Percentiles rank a stretch among this genome's conserved stretches.
These are phyloP conservation scores for Trametes polyzona DNA, from an alignment of 1,284 basidiomycete species.

Conservation along the genomic window DNA sequence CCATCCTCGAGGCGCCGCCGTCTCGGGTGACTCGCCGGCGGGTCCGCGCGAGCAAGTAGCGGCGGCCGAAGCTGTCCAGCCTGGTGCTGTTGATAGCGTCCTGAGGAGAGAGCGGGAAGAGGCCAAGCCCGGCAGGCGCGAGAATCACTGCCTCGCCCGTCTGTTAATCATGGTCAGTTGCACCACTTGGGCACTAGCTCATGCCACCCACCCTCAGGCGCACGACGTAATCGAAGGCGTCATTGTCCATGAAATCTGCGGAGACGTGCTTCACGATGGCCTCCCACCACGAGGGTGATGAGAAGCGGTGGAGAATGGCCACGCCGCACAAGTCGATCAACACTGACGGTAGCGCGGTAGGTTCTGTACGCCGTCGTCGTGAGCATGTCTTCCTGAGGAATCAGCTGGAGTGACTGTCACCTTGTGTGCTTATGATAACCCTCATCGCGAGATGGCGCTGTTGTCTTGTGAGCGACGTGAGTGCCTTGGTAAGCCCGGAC, in stretches of 20 bases:
- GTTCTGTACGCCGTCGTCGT: constrained; percentile 56
- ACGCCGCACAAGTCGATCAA: constrained; percentile 71
- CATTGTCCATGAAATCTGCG: constrained; percentile 56
- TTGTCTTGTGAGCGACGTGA: constrained; percentile 65
- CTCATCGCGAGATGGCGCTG: constrained; percentile 75
- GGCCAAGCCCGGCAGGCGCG: constrained; percentile 60
- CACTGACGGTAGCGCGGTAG: constrained; percentile 69
- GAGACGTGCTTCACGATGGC: constrained; percentile 70
- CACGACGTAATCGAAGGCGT: constrained; percentile 70
- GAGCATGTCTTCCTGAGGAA: too few relatives aligned
- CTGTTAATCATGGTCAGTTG: constrained; percentile 36
- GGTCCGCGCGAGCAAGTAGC: constrained; percentile 61
- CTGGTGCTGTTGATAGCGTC: not conserved
- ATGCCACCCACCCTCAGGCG: constrained; percentile 55
- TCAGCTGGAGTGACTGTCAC: constrained; percentile 37
- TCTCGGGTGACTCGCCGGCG: constrained; percentile 62
- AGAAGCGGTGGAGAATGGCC: constrained; percentile 70
- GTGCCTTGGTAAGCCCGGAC: constrained; percentile 57
- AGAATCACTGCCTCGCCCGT: constrained; percentile 70
- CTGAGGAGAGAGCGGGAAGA: constrained; percentile 24
- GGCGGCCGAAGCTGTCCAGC: constrained; percentile 50
- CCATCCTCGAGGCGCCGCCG: constrained; percentile 65
- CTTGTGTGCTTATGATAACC: constrained; percentile 75
- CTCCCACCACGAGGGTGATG: constrained; percentile 74
- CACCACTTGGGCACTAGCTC: not conserved